Base-by-base conservation (phyloP, 179 eudicot genomes). In the Nepenthes alata region DNA sequence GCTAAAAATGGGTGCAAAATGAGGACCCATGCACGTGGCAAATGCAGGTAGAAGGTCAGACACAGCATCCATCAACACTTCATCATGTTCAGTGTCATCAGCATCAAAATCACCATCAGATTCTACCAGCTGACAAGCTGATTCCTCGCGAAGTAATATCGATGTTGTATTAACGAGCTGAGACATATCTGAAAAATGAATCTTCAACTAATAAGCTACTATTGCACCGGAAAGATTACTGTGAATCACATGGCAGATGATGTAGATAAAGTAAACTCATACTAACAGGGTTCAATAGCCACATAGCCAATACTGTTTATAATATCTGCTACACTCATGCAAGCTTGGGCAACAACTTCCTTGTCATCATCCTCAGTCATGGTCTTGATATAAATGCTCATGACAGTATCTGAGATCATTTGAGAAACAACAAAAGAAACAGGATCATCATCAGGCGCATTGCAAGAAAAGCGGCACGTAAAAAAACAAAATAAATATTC, bases 61-160 rank as follows among this genome's bases (percentile, higher is more conserved):
- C 72, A 90, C 99, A 60, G 99, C 99, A 81, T 94, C 99, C 99
- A 94, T 94, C 53, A 94, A 82, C 63, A 94, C 83, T 78, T 94
- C 96, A 77, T 94, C 96, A 62, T 94, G 97, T 59, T 60, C 80
- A 67, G 86, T 41, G 70, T 87, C 95, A 72, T 87, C 94, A 51
- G 87, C 91, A 60, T 86, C 88, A 61, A 41, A 55, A 57, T 94
- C 99, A 74, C 91, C 84, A 65, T 94, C 97, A 10, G 95, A 90
- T 70, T 90, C 96, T 58, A 73, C 72, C 79, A 68, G 80, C 78
- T 90, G 97, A 74, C 97, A 93, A n/a, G 69, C 77, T 50, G 99
- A 83, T 67, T 87, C 70, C 70, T 87, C 97, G 57, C 72, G 75
- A 10, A 90, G 86, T 80, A 94, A 78, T 62, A 79, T 58, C 75